These are phyloP conservation scores for Suillus brevipes DNA, from an alignment of 768 basidiomycete genomes.

Conservation along the genomic window DNA sequence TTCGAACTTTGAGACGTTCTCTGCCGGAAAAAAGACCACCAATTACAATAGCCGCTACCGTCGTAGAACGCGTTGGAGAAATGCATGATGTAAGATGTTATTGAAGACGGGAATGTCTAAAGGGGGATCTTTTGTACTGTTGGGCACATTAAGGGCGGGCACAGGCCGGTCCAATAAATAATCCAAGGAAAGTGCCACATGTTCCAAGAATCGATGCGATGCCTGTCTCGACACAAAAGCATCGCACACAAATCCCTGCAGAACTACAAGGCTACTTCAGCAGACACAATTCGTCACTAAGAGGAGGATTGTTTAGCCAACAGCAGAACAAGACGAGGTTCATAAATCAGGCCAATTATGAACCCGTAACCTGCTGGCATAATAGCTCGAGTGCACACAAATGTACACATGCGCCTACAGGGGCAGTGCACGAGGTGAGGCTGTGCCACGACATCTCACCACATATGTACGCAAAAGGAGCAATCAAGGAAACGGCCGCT, in stretches of 20 bases:
- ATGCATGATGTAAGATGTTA: not conserved
- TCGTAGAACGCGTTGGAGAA: not conserved
- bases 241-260: not conserved
- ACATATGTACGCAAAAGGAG: not conserved
- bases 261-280: not conserved
- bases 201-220: not conserved
- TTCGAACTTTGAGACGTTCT: conserved; percentile 15
- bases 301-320: too few relatives aligned
- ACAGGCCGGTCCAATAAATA: not conserved
- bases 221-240: not conserved
- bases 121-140: not conserved
- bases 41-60: not conserved
- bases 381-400: not conserved
- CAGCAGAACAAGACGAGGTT: conserved; percentile 1
- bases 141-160: not conserved
- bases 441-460: not conserved
- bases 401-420: conserved; percentile 3
- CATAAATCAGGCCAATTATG: not conserved
- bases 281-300: not conserved
- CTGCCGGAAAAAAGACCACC: not conserved
- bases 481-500: not conserved
- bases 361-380: not conserved
- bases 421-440: not conserved
- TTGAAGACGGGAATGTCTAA: not conserved
- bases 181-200: not conserved